These are phyloP conservation scores for Schizosaccharomyces octosporus DNA, from an alignment of 805 yeast genomes.

Conservation along the genomic window DNA sequence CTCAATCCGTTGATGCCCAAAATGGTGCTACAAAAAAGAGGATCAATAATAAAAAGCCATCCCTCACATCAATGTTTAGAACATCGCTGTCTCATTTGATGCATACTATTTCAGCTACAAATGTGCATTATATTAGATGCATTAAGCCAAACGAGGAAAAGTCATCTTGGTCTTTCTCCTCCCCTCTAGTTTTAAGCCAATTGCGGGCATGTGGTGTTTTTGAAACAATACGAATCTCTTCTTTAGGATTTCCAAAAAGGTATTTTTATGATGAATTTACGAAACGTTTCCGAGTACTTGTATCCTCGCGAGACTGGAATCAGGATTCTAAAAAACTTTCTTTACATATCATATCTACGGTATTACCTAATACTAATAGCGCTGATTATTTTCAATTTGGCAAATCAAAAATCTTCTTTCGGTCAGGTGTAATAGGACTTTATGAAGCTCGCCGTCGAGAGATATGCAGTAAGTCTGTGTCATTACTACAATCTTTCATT, in stretches of 20 bases:
- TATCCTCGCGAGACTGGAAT: slow-evolving; percentile 44
- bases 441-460: background rate
- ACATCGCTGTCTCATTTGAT: slow-evolving; percentile 75
- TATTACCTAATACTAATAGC: slow-evolving; percentile 27
- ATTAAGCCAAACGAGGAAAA: slow-evolving; percentile 89
- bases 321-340: slow-evolving; percentile 13
- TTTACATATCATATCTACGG: slow-evolving; percentile 41
- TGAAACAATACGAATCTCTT: slow-evolving; percentile 84
- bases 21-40: slow-evolving; percentile 10
- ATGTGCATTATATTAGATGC: slow-evolving; percentile 90
- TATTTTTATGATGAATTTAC: slow-evolving; percentile 90
- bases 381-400: slow-evolving; percentile 64
- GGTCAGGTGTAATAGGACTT: slow-evolving; percentile 35
- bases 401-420: slow-evolving; percentile 76
- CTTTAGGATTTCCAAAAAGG: slow-evolving; percentile 93
- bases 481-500: background rate
- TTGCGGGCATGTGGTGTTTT: slow-evolving; percentile 95
- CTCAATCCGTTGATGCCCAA: slow-evolving; percentile 13
- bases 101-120: slow-evolving; percentile 79
- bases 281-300: slow-evolving; percentile 59
- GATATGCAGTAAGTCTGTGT: background rate
- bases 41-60: slow-evolving; percentile 39
- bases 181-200: slow-evolving; percentile 82
- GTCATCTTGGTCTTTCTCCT: slow-evolving; percentile 87
- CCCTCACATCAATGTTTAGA: slow-evolving; percentile 84